Evolutionary conservation across 2,329 filamentous ascomycete species (phyloP), one percentile per base, ranked within the genome.

Genomic region (Hypoxylon sp.): DNA sequence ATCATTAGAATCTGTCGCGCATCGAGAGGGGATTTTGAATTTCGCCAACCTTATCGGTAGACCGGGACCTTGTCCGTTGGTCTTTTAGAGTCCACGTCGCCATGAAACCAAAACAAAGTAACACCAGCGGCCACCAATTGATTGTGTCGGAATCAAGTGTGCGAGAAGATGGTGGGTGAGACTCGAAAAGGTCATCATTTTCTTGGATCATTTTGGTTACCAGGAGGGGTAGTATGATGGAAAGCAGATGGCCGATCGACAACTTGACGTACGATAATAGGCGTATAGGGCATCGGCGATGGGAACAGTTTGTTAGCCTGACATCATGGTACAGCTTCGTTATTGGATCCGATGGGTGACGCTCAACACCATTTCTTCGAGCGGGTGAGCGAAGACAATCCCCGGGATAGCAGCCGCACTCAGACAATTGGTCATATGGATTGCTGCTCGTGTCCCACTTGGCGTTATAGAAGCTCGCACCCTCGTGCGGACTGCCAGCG

Each of bases 31-130:
- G 24, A 37, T 41, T 17, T 6, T 24, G 22, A 1, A 28, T 24
- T 50, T 37, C 13, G 56, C 62, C 37, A 32, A 65, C 65, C 50
- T 58, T 54, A 19, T 57, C 41, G 11, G 17, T 22, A 19, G 15
- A 22, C 34, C 43, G 46, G 10, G 60, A 19, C 37, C 3, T 52
- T n/a, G 37, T 26, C 22, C 48, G 37, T 6, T 41, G 50, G 24
- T 64, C 57, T 37, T 62, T 67, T 2, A 66, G 22, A 34, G 57
- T 43, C 70, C 71, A 70, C 22, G 64, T 70, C n/a, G 46, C 44
- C 10, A 69, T 8, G 34, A 68, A 61, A 34, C 64, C 71, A 50
- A 71, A n/a, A 19, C 67, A 47, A 7, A 63, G 39, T 2, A 68
- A 46, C 15, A 54, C 39, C 15, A 69, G 26, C 41, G 55, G 67